These are phyloP conservation scores for Rhododendron henanense DNA, from an alignment of 148 eudicot genomes.

Conservation along the genomic window DNA sequence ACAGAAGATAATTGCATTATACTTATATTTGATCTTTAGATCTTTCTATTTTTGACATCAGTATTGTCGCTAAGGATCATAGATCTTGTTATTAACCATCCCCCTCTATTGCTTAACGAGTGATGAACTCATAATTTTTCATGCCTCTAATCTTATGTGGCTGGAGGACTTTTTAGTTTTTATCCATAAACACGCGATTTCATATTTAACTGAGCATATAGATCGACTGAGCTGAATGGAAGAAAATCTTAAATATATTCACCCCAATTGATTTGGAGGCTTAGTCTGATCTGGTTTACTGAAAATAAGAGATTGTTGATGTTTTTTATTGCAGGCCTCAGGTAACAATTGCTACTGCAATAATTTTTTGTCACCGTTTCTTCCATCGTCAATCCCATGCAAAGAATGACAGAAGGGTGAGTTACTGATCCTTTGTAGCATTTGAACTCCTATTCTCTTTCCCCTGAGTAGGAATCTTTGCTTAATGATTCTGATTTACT, in stretches of 20 bases:
- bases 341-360: constrained; percentile 81
- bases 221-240: background rate
- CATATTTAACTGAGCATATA: background rate
- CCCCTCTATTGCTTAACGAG: background rate
- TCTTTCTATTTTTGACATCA: background rate
- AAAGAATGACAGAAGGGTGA: constrained; percentile 76
- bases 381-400: constrained; percentile 77
- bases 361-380: constrained; percentile 78
- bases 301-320: constrained; percentile 5
- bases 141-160: constrained; percentile 4
- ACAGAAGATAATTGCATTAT: background rate
- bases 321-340: constrained; percentile 58
- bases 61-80: background rate
- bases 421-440: constrained; percentile 12
- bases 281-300: background rate
- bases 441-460: background rate
- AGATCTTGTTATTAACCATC: background rate
- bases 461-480: background rate
- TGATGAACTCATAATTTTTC: background rate
- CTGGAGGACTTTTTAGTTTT: background rate
- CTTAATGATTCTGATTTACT: background rate
- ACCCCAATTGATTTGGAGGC: background rate
- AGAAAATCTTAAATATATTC: background rate
- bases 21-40: background rate
- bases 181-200: background rate